Evolutionary conservation across 2,329 filamentous ascomycete genomes (phyloP).

Genomic region (Aspergillus costaricaensis): DNA sequence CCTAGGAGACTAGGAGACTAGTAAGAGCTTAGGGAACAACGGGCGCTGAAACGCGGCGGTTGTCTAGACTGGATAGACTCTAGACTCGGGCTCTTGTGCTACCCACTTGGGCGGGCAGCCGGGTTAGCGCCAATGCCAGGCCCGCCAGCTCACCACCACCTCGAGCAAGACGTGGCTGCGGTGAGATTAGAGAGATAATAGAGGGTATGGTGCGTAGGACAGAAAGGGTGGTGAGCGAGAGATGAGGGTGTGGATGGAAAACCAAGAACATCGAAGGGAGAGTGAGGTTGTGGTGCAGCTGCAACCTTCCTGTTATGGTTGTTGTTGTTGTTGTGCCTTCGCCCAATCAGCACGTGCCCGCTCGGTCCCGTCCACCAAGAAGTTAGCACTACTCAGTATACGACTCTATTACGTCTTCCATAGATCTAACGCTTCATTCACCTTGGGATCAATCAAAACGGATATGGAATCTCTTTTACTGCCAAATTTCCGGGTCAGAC

Average conservation of each 20-base stretch:
- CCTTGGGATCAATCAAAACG: not conserved
- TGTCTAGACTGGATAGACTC: not conserved
- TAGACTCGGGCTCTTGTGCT: conserved; percentile 7
- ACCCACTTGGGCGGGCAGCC: conserved; percentile 14
- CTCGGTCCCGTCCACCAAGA: not conserved
- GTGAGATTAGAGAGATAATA: not conserved
- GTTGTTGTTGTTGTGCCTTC: not conserved
- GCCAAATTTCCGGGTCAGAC: too few relatives aligned
- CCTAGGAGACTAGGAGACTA: not conserved
- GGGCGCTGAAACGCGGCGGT: not conserved
- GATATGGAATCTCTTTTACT: not conserved
- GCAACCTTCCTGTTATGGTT: not conserved
- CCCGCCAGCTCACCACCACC: conserved; percentile 1
- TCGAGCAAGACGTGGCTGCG: not conserved
- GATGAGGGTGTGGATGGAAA: not conserved
- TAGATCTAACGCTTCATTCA: not conserved
- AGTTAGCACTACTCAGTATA: not conserved
- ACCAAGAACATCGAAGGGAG: not conserved
- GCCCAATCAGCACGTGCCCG: not conserved
- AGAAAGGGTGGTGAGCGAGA: not conserved
- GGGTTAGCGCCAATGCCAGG: conserved; percentile 9
- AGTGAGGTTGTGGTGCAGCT: not conserved
- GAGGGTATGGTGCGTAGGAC: not conserved
- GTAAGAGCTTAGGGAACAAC: not conserved
- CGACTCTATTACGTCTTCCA: too few relatives aligned